phyloP scores from a whole-genome alignment of 2,329 filamentous ascomycete genomes.

The Coniosporium uncinatum region DNA sequence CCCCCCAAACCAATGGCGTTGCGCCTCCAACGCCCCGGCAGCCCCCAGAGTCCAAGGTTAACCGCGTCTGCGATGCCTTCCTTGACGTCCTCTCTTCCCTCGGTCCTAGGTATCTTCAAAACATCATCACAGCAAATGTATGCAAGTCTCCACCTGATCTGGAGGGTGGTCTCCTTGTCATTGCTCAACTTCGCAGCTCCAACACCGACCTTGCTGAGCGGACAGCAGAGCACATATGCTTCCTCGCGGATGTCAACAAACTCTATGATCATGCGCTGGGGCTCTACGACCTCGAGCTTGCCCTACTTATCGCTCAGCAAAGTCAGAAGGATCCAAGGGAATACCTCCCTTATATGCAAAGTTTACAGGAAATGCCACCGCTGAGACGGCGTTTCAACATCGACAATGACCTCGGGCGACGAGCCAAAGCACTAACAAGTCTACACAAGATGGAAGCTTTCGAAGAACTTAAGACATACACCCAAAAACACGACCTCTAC shows the following conservation, averaged over 20 bases:
- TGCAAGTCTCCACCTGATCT: constrained; percentile 91
- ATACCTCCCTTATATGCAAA: constrained; percentile 92
- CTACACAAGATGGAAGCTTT: constrained; percentile 71
- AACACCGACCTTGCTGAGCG: constrained; percentile 72
- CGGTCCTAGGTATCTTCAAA: constrained; percentile 68
- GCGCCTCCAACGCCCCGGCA: too few species aligned
- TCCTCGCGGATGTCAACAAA: constrained; percentile 88
- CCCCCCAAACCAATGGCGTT: too few species aligned
- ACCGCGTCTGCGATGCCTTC: constrained; percentile 83
- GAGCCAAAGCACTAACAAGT: constrained; percentile 71
- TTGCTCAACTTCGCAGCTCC: constrained; percentile 63
- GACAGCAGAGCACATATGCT: constrained; percentile 95
- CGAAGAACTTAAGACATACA: constrained; percentile 73
- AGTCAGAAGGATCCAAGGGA: constrained; percentile 94
- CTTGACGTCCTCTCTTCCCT: constrained; percentile 59
- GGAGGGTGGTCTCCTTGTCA: constrained; percentile 75
- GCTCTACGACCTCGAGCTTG: constrained; percentile 86
- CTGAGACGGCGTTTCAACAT: constrained; percentile 76
- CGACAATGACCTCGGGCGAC: constrained; percentile 78
- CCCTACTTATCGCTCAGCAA: constrained; percentile 88
- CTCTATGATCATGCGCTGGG: constrained; percentile 89
- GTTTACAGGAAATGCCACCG: constrained; percentile 68
- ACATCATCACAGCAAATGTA: constrained; percentile 90
- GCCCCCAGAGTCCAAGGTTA: constrained; percentile 61
- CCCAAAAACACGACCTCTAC: constrained; percentile 75